These are phyloP conservation scores for Leccinellum rugosiceps DNA, from an alignment of 768 basidiomycete genomes.

Conservation along the genomic window DNA sequence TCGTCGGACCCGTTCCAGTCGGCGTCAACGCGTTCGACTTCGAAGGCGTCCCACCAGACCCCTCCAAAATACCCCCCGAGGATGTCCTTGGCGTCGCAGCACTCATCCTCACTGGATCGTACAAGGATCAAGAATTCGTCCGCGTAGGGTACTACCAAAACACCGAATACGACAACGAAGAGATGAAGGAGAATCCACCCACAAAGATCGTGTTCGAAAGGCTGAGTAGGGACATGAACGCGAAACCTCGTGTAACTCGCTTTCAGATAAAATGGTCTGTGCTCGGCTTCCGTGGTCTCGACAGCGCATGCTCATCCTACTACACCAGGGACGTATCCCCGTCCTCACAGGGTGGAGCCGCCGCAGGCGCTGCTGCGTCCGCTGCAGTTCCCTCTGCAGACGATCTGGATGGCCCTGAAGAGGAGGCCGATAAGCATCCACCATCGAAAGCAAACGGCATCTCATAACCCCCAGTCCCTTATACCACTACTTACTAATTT, in stretches of 20 bases:
- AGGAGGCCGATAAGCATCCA: constrained; percentile 18
- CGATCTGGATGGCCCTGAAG: constrained; percentile 49
- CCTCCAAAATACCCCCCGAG: constrained; percentile 77
- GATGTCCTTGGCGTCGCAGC: constrained; percentile 97
- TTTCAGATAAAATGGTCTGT: constrained; percentile 85
- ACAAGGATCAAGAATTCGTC: constrained; percentile 98
- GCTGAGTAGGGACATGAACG: constrained; percentile 82
- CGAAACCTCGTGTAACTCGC: constrained; percentile 91
- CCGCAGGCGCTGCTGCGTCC: constrained; percentile 62
- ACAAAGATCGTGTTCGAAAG: constrained; percentile 69
- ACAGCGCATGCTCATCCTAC: background rate
- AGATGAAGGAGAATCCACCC: constrained; percentile 77
- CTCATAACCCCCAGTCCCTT: constrained; percentile 12
- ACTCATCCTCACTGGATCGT: constrained; percentile 93
- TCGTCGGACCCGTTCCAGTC: constrained; percentile 95
- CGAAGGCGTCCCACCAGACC: constrained; percentile 80
- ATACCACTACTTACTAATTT: constrained; percentile 10
- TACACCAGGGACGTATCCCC: constrained; percentile 60
- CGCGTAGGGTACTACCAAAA: constrained; percentile 99
- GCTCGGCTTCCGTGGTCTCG: background rate
- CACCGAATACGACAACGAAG: constrained; percentile 95
- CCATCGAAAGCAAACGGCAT: constrained; percentile 23
- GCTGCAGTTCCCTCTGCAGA: constrained; percentile 74
- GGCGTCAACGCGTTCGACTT: constrained; percentile 98
- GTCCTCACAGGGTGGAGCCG: constrained; percentile 43